Evolutionary conservation across 2,329 filamentous ascomycete species (phyloP).

Genomic region (Ascochyta pisi): DNA sequence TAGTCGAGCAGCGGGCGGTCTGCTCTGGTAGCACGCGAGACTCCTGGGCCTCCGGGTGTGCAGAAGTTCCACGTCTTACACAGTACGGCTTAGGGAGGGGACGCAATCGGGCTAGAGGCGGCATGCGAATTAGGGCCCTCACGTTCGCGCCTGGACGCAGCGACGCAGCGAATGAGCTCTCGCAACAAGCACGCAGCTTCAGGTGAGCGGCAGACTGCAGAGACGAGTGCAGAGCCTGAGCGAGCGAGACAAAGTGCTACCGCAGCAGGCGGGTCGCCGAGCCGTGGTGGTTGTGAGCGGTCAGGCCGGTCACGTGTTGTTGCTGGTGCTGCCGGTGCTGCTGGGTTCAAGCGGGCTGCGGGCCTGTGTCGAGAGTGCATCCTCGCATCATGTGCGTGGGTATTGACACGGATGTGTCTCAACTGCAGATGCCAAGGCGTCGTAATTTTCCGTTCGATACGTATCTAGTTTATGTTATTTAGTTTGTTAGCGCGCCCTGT

Average conservation of each 20-base stretch:
- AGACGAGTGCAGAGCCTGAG: constrained; percentile 20
- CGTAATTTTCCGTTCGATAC: too few species aligned
- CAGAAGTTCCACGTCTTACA: constrained; percentile 34
- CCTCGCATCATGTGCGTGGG: not conserved
- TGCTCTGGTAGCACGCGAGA: constrained; percentile 30
- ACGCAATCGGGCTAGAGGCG: constrained; percentile 45
- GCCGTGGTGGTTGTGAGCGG: constrained; percentile 27
- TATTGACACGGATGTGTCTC: too few species aligned
- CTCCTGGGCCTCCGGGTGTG: constrained; percentile 27
- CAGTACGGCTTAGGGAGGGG: constrained; percentile 33
- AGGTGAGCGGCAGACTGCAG: constrained; percentile 11
- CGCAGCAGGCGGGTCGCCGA: constrained; percentile 27
- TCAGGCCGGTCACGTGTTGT: constrained; percentile 22
- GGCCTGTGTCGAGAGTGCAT: constrained; percentile 20
- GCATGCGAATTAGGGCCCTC: constrained; percentile 43
- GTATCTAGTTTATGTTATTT: too few species aligned
- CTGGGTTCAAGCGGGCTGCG: constrained; percentile 15
- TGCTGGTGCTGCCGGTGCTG: too few species aligned
- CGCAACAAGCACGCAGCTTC: constrained; percentile 25
- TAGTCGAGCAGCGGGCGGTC: constrained; percentile 24
- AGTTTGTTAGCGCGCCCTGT: too few species aligned
- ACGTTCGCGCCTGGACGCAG: constrained; percentile 40
- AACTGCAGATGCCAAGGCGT: too few species aligned
- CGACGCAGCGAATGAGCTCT: constrained; percentile 38
- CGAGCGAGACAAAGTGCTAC: constrained; percentile 27